Percentiles rank a stretch among this genome's conserved stretches.
Evolutionary conservation across 1,284 basidiomycete species (phyloP).

Genomic region (Paramarasmius palmivorus): DNA sequence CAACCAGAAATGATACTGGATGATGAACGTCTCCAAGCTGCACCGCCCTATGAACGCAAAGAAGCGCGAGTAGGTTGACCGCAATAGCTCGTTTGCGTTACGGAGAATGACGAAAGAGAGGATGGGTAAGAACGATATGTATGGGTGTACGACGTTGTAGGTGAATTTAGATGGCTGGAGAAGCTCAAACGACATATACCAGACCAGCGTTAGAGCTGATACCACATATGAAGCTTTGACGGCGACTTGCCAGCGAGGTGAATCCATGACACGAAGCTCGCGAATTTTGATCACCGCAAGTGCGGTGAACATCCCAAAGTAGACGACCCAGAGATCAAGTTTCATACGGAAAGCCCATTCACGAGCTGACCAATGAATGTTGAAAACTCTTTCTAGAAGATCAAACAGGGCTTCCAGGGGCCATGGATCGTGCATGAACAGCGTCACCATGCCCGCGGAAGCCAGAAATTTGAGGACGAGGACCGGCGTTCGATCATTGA

Average conservation of each 20-base stretch:
- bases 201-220: slow-evolving; percentile 58
- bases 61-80: slow-evolving; percentile 65
- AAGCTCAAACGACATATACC: slow-evolving; percentile 86
- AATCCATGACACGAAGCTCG: slow-evolving; percentile 71
- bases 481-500: slow-evolving; percentile 73
- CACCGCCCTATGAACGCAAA: slow-evolving; percentile 84
- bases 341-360: slow-evolving; percentile 89
- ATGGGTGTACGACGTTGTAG: slow-evolving; percentile 85
- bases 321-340: slow-evolving; percentile 87
- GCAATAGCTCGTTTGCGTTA: slow-evolving; percentile 71
- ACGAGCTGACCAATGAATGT: slow-evolving; percentile 78
- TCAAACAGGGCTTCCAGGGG: slow-evolving; percentile 66
- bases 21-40: slow-evolving; percentile 85
- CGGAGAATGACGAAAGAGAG: slow-evolving; percentile 73
- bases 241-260: slow-evolving; percentile 61
- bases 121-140: slow-evolving; percentile 81
- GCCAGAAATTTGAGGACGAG: slow-evolving; percentile 69
- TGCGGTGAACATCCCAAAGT: slow-evolving; percentile 81
- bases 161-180: slow-evolving; percentile 74
- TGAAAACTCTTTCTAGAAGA: slow-evolving; percentile 63
- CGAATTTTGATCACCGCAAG: slow-evolving; percentile 76
- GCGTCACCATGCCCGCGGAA: slow-evolving; percentile 63
- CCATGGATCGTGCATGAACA: slow-evolving; percentile 67
- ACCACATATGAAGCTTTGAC: slow-evolving; percentile 47
- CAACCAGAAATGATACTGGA: slow-evolving; percentile 90